phyloP scores from a whole-genome alignment of 345 rosid genomes.

The Lumnitzera racemosa region DNA sequence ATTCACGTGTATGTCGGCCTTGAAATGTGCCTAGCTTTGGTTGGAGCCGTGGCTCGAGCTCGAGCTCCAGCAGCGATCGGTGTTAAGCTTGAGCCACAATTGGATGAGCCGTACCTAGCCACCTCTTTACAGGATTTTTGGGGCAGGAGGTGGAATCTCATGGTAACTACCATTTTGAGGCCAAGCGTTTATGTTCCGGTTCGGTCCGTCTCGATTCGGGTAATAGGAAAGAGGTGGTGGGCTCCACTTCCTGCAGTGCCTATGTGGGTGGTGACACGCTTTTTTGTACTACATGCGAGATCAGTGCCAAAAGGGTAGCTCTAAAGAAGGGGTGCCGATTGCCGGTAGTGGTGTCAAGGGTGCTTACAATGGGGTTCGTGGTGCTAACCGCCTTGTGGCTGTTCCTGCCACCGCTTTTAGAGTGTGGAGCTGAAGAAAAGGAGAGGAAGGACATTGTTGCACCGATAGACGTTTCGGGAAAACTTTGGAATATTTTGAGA shows the following conservation, averaged over 20 bases:
- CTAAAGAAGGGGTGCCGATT: constrained; percentile 1
- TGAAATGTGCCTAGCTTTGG: constrained; percentile 14
- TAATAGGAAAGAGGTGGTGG: not conserved
- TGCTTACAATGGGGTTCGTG: constrained; percentile 9
- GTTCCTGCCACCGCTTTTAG: constrained; percentile 16
- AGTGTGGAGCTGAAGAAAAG: constrained; percentile 7
- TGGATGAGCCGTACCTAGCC: constrained; percentile 25
- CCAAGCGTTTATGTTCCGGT: constrained; percentile 19
- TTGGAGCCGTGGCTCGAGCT: constrained; percentile 11
- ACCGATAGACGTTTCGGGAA: constrained; percentile 1
- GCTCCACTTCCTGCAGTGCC: constrained; percentile 5
- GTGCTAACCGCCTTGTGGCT: constrained; percentile 16
- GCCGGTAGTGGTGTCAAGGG: constrained; percentile 10
- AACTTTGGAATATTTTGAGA: not conserved
- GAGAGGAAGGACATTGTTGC: constrained; percentile 11
- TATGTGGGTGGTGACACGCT: constrained; percentile 17
- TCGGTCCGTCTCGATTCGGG: not conserved
- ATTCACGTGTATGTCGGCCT: constrained; percentile 18
- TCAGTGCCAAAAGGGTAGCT: constrained; percentile 7
- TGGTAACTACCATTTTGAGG: constrained; percentile 24
- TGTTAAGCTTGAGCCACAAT: constrained; percentile 29
- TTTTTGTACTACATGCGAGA: constrained; percentile 24
- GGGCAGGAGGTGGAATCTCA: constrained; percentile 30
- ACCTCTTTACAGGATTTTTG: constrained; percentile 30
- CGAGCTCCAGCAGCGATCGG: no score